These are phyloP conservation scores for Akanthomyces uredinophilus DNA, from an alignment of 2,329 filamentous ascomycete species.

Conservation along the genomic window DNA sequence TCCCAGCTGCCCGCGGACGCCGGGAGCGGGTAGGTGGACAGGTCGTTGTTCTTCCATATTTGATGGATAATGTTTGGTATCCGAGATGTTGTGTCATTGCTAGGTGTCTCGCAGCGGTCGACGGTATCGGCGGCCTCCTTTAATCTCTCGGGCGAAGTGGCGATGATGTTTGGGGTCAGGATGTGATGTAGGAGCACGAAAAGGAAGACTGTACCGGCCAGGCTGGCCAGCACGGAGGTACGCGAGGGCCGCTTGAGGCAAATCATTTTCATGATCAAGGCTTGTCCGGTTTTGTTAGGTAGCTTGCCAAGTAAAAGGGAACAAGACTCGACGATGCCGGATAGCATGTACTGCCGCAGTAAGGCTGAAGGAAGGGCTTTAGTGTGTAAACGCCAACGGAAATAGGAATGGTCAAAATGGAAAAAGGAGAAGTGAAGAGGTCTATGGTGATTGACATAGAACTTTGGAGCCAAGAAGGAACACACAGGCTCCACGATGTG, in stretches of 20 bases:
- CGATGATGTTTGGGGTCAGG: not conserved
- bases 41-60: constrained; percentile 21
- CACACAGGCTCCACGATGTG: not conserved
- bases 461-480: not conserved
- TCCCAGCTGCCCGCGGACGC: constrained; percentile 18
- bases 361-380: not conserved
- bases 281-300: not conserved
- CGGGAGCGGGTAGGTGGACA: constrained; percentile 17
- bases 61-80: constrained; percentile 22
- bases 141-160: not conserved
- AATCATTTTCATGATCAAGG: not conserved
- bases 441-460: not conserved
- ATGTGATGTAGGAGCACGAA: not conserved
- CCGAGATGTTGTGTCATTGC: not conserved
- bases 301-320: not conserved
- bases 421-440: not conserved
- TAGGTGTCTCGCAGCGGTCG: not conserved
- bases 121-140: constrained; percentile 4
- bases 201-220: not conserved
- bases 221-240: not conserved
- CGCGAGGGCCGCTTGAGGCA: not conserved
- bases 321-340: not conserved
- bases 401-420: not conserved
- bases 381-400: too few species aligned
- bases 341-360: not conserved